A percentile compares a stretch with the other conserved stretches of the same genome.
Evolutionary conservation across 169 alveolate species (phyloP).

Genomic region (Eimeria sp.): DNA sequence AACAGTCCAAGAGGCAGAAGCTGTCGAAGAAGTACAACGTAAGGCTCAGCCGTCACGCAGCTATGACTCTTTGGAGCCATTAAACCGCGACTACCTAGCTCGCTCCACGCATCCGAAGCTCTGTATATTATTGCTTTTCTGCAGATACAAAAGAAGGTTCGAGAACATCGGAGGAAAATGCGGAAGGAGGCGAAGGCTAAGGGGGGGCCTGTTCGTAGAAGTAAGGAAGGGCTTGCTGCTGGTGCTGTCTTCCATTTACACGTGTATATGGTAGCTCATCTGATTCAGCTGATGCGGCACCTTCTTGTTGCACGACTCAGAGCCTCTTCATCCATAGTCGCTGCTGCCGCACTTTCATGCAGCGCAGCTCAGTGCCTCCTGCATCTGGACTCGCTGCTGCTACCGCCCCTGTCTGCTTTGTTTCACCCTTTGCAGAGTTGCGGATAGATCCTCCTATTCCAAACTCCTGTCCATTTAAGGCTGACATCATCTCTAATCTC

Average conservation of each 20-base stretch:
- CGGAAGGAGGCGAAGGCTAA: slow-evolving; percentile 91
- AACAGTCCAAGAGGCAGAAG: slow-evolving; percentile 77
- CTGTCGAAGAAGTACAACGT: slow-evolving; percentile 79
- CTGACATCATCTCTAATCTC: slow-evolving; percentile 84
- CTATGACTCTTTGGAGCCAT: background rate
- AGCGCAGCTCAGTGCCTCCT: background rate
- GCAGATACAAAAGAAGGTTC: slow-evolving; percentile 92
- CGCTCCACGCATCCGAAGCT: background rate
- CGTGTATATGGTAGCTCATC: background rate
- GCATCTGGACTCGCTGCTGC: slow-evolving; percentile 15
- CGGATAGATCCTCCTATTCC: slow-evolving; percentile 92
- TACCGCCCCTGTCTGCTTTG: background rate
- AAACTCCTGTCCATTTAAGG: slow-evolving; percentile 92
- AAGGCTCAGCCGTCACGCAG: background rate
- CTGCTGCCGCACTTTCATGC: background rate
- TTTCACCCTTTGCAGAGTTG: slow-evolving; percentile 74
- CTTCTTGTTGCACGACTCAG: background rate
- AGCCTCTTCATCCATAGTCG: background rate
- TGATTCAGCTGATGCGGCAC: background rate
- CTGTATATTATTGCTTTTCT: slow-evolving; percentile 68
- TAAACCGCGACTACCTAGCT: background rate
- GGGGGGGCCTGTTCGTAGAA: slow-evolving; percentile 77
- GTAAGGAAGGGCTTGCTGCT: slow-evolving; percentile 1
- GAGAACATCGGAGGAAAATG: slow-evolving; percentile 91
- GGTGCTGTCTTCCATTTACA: background rate